phyloP scores from a whole-genome alignment of 2,329 filamentous ascomycete genomes.

The Orbilia ellipsospora region DNA sequence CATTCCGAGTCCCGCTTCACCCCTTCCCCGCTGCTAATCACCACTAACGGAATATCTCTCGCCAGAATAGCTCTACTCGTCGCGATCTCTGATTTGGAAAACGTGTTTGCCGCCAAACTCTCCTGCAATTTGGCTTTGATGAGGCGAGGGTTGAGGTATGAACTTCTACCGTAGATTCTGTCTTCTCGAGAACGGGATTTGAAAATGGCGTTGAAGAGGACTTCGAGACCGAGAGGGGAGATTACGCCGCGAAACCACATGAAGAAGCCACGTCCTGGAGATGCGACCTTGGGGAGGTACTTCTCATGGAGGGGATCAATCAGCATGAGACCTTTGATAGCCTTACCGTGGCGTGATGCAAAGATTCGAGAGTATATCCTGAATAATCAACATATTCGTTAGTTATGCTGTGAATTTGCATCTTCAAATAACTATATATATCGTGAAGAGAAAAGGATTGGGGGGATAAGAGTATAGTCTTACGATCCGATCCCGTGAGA shows the following conservation, averaged over 20 bases:
- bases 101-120: slow-evolving; percentile 83
- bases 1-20: slow-evolving; percentile 76
- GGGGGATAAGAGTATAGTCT: background rate
- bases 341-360: slow-evolving; percentile 79
- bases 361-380: slow-evolving; percentile 92
- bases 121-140: slow-evolving; percentile 95
- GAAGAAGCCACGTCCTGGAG: slow-evolving; percentile 77
- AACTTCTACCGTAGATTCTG: slow-evolving; percentile 81
- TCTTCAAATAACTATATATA: background rate
- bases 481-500: slow-evolving; percentile 77
- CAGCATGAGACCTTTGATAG: slow-evolving; percentile 81
- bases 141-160: slow-evolving; percentile 82
- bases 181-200: slow-evolving; percentile 82
- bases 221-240: slow-evolving; percentile 85
- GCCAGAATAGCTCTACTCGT: slow-evolving; percentile 83
- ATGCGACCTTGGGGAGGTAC: slow-evolving; percentile 75
- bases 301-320: slow-evolving; percentile 93
- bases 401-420: background rate
- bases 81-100: slow-evolving; percentile 83
- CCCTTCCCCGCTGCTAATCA: slow-evolving; percentile 83
- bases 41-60: slow-evolving; percentile 77
- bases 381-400: slow-evolving; percentile 60
- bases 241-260: slow-evolving; percentile 88
- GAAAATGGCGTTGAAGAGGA: slow-evolving; percentile 82
- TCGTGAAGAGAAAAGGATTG: background rate